A percentile compares a stretch with the other conserved stretches of the same genome.
Conservation (phyloP, 495 filamentous ascomycete species). For the Aspergillus haitiensis region DNA sequence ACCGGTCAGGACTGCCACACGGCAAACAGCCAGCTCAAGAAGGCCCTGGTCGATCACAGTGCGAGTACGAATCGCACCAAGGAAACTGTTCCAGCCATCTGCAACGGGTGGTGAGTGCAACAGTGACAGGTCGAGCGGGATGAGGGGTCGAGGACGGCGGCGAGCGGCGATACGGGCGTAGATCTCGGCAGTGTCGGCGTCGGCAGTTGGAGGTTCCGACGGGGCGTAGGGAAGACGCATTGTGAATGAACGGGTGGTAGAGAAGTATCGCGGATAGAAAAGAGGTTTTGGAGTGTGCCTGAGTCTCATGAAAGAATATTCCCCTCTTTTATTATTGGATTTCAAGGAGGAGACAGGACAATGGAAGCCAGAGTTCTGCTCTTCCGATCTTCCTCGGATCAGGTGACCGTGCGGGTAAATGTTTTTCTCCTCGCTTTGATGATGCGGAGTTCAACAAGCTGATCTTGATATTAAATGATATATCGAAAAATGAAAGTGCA, state of each 20-base stretch:
- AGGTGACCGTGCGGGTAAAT: slow-evolving; percentile 10
- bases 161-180: slow-evolving; percentile 60
- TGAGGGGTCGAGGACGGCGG: slow-evolving; percentile 60
- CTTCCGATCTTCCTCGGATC: slow-evolving; percentile 1
- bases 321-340: not conserved
- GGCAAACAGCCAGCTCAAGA: slow-evolving; percentile 39
- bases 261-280: not conserved
- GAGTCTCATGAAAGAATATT: slow-evolving; percentile 3
- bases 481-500: not conserved
- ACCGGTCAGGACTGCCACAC: slow-evolving; percentile 70
- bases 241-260: slow-evolving; percentile 21
- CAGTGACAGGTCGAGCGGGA: slow-evolving; percentile 67
- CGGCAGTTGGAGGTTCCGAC: slow-evolving; percentile 41
- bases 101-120: slow-evolving; percentile 69
- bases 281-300: not conserved
- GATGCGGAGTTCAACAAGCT: not conserved
- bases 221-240: slow-evolving; percentile 71
- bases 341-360: not conserved
- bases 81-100: slow-evolving; percentile 75
- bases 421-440: not conserved
- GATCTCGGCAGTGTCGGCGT: slow-evolving; percentile 47
- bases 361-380: not conserved
- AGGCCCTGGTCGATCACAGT: slow-evolving; percentile 61
- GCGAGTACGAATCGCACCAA: slow-evolving; percentile 66
- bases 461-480: not conserved